Evolutionary conservation across 768 basidiomycete genomes (phyloP).

Genomic region (Auriscalpium vulgare): DNA sequence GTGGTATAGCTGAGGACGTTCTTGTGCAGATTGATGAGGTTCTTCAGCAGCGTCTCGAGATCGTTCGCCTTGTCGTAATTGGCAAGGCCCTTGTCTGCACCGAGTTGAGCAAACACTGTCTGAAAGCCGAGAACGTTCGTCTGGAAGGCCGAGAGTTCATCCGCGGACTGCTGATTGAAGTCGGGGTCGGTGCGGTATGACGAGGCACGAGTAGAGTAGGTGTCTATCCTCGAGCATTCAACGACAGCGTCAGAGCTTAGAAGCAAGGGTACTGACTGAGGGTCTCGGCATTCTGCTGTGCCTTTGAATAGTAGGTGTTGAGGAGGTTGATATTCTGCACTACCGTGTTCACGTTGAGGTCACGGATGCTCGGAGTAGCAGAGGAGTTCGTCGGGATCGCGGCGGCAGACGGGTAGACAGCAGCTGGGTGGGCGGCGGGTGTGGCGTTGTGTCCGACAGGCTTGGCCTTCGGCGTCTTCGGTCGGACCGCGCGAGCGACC

Average conservation of each 20-base stretch:
- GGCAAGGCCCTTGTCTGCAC: slow-evolving; percentile 39
- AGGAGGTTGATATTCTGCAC: slow-evolving; percentile 19
- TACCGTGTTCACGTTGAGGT: slow-evolving; percentile 9
- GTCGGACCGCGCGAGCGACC: slow-evolving; percentile 8
- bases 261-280: slow-evolving; percentile 18
- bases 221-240: background rate
- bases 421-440: background rate
- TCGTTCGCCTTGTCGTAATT: slow-evolving; percentile 38
- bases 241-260: background rate
- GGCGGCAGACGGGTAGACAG: background rate
- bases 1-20: slow-evolving; percentile 27
- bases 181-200: slow-evolving; percentile 16
- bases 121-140: slow-evolving; percentile 25
- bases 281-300: slow-evolving; percentile 17
- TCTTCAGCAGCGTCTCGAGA: slow-evolving; percentile 43
- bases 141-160: slow-evolving; percentile 29
- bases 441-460: background rate
- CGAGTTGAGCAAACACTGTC: slow-evolving; percentile 21
- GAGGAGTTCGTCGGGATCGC: background rate
- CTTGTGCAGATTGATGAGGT: slow-evolving; percentile 42
- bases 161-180: slow-evolving; percentile 31
- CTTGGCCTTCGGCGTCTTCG: slow-evolving; percentile 1
- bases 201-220: slow-evolving; percentile 24
- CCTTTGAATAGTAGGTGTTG: slow-evolving; percentile 17
- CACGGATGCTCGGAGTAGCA: background rate